Evolutionary conservation across 768 basidiomycete genomes (phyloP).

Genomic region (Lentinula guzmanii): DNA sequence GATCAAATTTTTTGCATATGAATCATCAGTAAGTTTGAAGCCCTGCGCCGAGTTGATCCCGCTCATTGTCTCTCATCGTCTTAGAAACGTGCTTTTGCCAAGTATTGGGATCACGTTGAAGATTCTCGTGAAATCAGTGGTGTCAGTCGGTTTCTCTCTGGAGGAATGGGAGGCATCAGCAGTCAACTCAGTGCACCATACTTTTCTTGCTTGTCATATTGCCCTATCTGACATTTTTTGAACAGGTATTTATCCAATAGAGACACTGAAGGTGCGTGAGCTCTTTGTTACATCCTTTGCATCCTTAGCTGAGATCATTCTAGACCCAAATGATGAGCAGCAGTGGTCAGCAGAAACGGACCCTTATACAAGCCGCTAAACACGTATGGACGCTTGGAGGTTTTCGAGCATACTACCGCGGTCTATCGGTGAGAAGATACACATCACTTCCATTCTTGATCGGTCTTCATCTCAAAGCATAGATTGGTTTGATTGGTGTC

Average conservation of each 20-base stretch:
- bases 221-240: slow-evolving; percentile 13
- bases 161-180: slow-evolving; percentile 92
- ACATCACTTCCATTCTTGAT: neutral
- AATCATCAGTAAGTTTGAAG: slow-evolving; percentile 70
- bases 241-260: slow-evolving; percentile 91
- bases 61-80: slow-evolving; percentile 6
- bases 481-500: slow-evolving; percentile 94
- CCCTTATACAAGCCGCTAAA: slow-evolving; percentile 55
- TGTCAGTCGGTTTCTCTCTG: slow-evolving; percentile 87
- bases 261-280: slow-evolving; percentile 77
- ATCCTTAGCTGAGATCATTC: slow-evolving; percentile 1
- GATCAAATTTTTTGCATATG: slow-evolving; percentile 96
- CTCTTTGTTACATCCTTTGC: neutral
- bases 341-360: slow-evolving; percentile 51
- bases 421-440: slow-evolving; percentile 60
- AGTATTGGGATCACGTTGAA: slow-evolving; percentile 86
- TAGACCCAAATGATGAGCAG: slow-evolving; percentile 97
- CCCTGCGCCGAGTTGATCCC: slow-evolving; percentile 6
- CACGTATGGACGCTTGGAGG: slow-evolving; percentile 79
- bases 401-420: slow-evolving; percentile 82
- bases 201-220: neutral
- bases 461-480: slow-evolving; percentile 5
- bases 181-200: slow-evolving; percentile 77
- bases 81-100: slow-evolving; percentile 92
- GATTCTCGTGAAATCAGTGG: slow-evolving; percentile 88